A percentile compares a stretch with the other conserved stretches of the same genome.
Evolutionary conservation across 1,284 basidiomycete species (phyloP).

Genomic region (Neonothopanus nambi): DNA sequence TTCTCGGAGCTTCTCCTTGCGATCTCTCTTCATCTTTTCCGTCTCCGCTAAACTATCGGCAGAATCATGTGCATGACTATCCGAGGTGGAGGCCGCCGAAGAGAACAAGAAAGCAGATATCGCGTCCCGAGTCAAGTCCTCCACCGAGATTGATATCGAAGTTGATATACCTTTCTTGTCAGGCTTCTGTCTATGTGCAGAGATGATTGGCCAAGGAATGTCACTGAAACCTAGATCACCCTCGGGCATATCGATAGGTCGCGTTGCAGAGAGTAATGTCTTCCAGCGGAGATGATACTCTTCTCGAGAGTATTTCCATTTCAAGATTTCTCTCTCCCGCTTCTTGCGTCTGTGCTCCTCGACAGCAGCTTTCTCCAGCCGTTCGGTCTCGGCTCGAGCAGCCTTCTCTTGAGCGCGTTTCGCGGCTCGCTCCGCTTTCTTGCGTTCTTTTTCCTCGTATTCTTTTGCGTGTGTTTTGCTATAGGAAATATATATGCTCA

Average conservation of each 20-base stretch:
- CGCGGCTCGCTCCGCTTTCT: slow-evolving; percentile 50
- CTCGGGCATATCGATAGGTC: slow-evolving; percentile 17
- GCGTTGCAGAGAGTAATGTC: slow-evolving; percentile 37
- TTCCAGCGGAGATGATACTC: slow-evolving; percentile 65
- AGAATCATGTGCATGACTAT: slow-evolving; percentile 2
- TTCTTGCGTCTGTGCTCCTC: slow-evolving; percentile 48
- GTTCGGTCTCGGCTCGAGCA: slow-evolving; percentile 49
- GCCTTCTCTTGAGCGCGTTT: slow-evolving; percentile 56
- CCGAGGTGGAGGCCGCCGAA: slow-evolving; percentile 13
- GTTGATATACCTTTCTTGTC: slow-evolving; percentile 18
- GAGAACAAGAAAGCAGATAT: slow-evolving; percentile 65
- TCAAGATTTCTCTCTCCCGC: slow-evolving; percentile 43
- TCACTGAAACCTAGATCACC: slow-evolving; percentile 50
- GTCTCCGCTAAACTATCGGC: background rate
- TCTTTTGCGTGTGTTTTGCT: slow-evolving; percentile 70
- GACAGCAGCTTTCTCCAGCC: slow-evolving; percentile 51
- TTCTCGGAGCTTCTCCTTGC: slow-evolving; percentile 68
- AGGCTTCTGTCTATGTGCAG: slow-evolving; percentile 29
- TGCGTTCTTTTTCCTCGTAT: slow-evolving; percentile 59
- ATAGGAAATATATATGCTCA: background rate
- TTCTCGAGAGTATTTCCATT: slow-evolving; percentile 45
- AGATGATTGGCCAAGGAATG: slow-evolving; percentile 79
- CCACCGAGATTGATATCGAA: slow-evolving; percentile 27
- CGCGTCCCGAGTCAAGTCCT: slow-evolving; percentile 57
- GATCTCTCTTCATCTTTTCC: slow-evolving; percentile 35